A percentile compares a stretch with the other conserved stretches of the same genome.
Evolutionary conservation across 1,284 basidiomycete species (phyloP).

Genomic region (Papiliotrema nemorosa): DNA sequence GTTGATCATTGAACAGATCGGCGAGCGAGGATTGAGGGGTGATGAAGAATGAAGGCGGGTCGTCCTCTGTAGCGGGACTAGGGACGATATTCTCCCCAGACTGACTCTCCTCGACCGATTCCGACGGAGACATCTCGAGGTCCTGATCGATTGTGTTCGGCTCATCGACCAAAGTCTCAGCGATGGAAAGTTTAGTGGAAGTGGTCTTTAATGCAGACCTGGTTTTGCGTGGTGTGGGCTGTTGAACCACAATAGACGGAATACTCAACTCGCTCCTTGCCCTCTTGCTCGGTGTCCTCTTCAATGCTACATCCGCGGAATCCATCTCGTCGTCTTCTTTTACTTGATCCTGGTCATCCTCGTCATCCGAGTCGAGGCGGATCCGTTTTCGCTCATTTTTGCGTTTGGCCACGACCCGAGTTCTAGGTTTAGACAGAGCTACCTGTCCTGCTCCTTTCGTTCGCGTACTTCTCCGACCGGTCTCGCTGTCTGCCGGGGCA

Average conservation of each 20-base stretch:
- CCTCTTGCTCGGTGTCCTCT: slow-evolving; percentile 2
- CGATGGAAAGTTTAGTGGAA: background rate
- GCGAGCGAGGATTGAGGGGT: background rate
- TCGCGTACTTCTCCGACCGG: slow-evolving; percentile 1
- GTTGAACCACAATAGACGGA: slow-evolving; percentile 2
- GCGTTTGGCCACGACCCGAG: slow-evolving; percentile 2
- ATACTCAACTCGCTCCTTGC: background rate
- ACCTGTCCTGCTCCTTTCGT: slow-evolving; percentile 36
- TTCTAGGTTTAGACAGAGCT: slow-evolving; percentile 30
- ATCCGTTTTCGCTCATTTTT: slow-evolving; percentile 17
- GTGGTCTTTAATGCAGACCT: background rate
- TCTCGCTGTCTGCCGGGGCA: slow-evolving; percentile 6
- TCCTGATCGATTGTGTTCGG: background rate
- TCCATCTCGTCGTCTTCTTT: background rate
- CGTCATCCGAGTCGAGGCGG: slow-evolving; percentile 31
- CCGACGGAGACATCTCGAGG: background rate
- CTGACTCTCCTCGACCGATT: background rate
- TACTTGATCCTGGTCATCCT: slow-evolving; percentile 24
- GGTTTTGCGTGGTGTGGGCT: slow-evolving; percentile 4
- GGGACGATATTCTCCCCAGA: slow-evolving; percentile 19
- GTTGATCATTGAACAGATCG: background rate
- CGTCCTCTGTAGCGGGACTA: slow-evolving; percentile 34
- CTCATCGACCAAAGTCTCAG: background rate
- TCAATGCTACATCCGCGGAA: background rate
- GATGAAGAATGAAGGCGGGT: slow-evolving; percentile 27